Base-by-base conservation (phyloP, 306 rosid species). In the Herpetospermum pedunculosum region DNA sequence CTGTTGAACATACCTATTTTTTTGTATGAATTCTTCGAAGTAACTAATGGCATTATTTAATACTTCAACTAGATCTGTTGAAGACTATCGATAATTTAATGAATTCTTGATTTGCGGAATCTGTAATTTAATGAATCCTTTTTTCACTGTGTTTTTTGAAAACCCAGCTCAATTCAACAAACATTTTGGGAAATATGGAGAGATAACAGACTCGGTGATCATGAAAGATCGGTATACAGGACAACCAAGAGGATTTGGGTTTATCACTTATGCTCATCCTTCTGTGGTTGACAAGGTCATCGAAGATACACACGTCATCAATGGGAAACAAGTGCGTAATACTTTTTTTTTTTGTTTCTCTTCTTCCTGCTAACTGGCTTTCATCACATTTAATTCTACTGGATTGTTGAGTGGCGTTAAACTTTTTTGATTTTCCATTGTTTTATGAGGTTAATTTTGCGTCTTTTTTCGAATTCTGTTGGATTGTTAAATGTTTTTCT, bases 181-280 rank as follows among this genome's bases (percentile, higher is more conserved):
- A 81, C 92, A 93, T 81, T 93, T 93, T 35, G 97, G 92, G 75
- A 89, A 81, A 40, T 93, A 91, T 70, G 98, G 98, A 57, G 96
- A 91, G 85, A 91, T 93, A 50, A 91, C 85, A 13, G 98, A 93
- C 76, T 89, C 97, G 1, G 97, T 93, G 48, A 93, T 93, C 40
- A 89, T 93, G 98, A 93, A 89, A 53, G 98, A 93, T 50, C 92
- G 97, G 12, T 87, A 85, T 65, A 81, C 97, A 2, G 92, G 96
- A 46, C 89, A 87, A 11, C 91, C 98, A 0, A 78, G 97, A 75
- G 98, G 98, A 14, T 93, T 93, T 23, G 98, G 98, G 15, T 93
- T 93, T 75, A 91, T 93, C 14, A 91, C 94, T 15, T 93, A 93
- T 48, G 91, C 89, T 0, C 90, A 93, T 83, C 96, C 97, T 58